Evolutionary conservation across 164 flowering plant species (phyloP).

Genomic region (Vitis cinerea): DNA sequence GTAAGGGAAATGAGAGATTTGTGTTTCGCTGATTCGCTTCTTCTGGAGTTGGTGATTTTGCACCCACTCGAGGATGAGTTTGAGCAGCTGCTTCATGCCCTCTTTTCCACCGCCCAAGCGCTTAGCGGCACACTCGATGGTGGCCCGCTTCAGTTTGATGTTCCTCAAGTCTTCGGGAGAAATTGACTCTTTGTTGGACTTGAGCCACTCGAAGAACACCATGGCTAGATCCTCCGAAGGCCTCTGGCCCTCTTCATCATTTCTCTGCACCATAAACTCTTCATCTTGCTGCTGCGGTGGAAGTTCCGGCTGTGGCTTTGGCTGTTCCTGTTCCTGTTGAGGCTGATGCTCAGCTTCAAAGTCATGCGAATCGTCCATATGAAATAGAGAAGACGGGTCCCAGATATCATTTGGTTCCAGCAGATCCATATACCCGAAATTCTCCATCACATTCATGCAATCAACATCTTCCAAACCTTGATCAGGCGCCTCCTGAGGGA

Average conservation of each 20-base stretch:
- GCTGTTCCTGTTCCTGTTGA: slow-evolving; percentile 7
- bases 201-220: slow-evolving; percentile 94
- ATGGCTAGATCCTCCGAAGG: slow-evolving; percentile 57
- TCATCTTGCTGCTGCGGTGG: not conserved
- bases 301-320: not conserved
- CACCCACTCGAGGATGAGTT: slow-evolving; percentile 91
- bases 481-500: slow-evolving; percentile 16
- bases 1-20: too few species aligned
- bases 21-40: slow-evolving; percentile 28
- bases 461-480: slow-evolving; percentile 18
- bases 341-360: slow-evolving; percentile 2
- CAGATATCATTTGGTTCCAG: slow-evolving; percentile 55
- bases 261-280: not conserved
- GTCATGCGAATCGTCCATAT: slow-evolving; percentile 22
- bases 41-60: slow-evolving; percentile 76
- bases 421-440: slow-evolving; percentile 72
- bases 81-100: slow-evolving; percentile 76
- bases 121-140: slow-evolving; percentile 80
- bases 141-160: slow-evolving; percentile 73
- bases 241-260: slow-evolving; percentile 1
- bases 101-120: slow-evolving; percentile 80
- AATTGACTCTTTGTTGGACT: slow-evolving; percentile 71
- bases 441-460: slow-evolving; percentile 71
- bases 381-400: slow-evolving; percentile 61
- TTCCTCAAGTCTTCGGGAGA: slow-evolving; percentile 90